Evolutionary conservation across 176 grass and related monocot species (phyloP), one percentile per base, ranked within the genome.

Genomic region (Oryza brachyantha): DNA sequence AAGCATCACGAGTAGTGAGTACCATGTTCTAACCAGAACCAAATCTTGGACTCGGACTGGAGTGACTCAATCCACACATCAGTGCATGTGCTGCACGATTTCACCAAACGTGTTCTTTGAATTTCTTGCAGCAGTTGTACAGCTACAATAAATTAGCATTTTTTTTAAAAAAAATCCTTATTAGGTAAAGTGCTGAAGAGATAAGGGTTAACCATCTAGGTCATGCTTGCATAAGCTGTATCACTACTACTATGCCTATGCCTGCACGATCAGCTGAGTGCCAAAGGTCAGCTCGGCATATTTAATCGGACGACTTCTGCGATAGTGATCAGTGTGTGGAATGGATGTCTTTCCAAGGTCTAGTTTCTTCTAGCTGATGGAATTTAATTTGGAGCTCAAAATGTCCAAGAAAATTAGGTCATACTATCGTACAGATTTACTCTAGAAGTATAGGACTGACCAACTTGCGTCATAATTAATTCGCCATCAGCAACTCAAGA

Each of bases 1-100:
- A 57, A 29, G 35, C 65, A 35, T 32, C 65, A 41, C 59, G 12
- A 72, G n/a, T 61, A 42, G 66, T 34, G 54, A 52, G 42, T 45
- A 31, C 65, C 41, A 22, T 40, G 41, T 25, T 32, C 29, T 32
- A 54, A 48, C 45, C 13, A 32, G 61, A 83, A 66, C 60, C 25
- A 41, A n/a, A 84, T 79, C 75, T 80, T 70, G 54, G 40, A 88
- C 76, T 75, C 31, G 32, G 63, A 38, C 64, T 57, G 40, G 40
- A 48, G 36, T 35, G 34, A 82, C 66, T 72, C 58, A 29, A 22
- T 37, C 32, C 48, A 34, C 48, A n/a, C n/a, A 63, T 21, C 27
- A 61, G n/a, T n/a, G n/a, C n/a, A 21, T 73, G 13, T 78, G 31
- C 25, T 25, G 69, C 68, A 75, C 70, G 86, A 75, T 55, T 55